Percentiles rank a stretch among this genome's conserved stretches.
Evolutionary conservation across 441 rosid species (phyloP).

Genomic region (Populus hybrid): DNA sequence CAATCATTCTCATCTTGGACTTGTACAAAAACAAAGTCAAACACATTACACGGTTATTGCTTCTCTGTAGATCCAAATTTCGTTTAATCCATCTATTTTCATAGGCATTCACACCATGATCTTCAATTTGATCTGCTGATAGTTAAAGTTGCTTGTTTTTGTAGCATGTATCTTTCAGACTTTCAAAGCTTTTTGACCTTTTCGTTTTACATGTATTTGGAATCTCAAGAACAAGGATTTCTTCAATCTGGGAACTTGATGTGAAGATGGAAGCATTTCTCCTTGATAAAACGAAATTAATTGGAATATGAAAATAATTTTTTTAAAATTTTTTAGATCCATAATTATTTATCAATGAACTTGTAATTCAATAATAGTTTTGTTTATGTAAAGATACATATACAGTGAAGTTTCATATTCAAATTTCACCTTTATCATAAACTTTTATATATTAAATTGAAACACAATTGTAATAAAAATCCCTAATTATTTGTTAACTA

Average conservation of each 20-base stretch:
- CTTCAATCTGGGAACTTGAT: background rate
- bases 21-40: constrained; percentile 12
- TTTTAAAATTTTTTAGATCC: background rate
- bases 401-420: no score
- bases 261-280: background rate
- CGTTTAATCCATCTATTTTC: background rate
- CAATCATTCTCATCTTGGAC: constrained; percentile 29
- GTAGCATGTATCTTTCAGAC: background rate
- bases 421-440: no score
- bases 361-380: no score
- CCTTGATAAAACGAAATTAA: background rate
- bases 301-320: no score
- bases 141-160: no score
- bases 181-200: background rate
- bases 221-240: background rate
- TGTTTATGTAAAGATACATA: no score
- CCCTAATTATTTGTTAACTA: background rate
- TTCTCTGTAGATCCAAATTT: background rate
- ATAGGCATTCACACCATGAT: background rate
- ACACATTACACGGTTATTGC: background rate
- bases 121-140: no score
- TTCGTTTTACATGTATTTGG: background rate
- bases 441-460: no score
- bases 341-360: background rate
- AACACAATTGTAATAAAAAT: background rate